phyloP scores from a whole-genome alignment of 352 stramenopile genomes.

The Halophytophthora batemanensis region DNA sequence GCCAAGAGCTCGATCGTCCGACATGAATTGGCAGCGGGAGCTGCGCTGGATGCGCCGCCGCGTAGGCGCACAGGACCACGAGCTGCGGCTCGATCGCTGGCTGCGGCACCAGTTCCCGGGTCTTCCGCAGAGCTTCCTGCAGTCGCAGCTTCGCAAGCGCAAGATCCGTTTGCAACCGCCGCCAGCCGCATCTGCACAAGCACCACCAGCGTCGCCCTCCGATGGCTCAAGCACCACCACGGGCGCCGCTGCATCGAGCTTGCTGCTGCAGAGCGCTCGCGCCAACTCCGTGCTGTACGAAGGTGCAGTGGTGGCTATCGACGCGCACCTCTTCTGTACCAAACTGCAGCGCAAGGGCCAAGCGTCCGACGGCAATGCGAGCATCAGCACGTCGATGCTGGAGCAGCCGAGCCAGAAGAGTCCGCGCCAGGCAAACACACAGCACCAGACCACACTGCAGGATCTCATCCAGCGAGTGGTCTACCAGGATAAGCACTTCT shows the following conservation, averaged over 20 bases:
- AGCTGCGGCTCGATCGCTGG: constrained; percentile 71
- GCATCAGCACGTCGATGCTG: too few species aligned
- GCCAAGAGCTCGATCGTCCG: not conserved
- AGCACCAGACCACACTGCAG: constrained; percentile 10
- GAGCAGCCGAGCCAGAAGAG: not conserved
- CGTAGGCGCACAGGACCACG: constrained; percentile 40
- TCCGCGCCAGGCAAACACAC: too few species aligned
- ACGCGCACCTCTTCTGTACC: constrained; percentile 40
- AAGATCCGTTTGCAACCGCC: constrained; percentile 49
- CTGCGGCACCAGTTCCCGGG: constrained; percentile 48
- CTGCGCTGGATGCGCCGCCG: constrained; percentile 52
- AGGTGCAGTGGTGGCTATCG: constrained; percentile 48
- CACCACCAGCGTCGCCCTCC: not conserved
- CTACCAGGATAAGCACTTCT: constrained; percentile 52
- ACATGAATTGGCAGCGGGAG: constrained; percentile 30
- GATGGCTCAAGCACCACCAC: not conserved
- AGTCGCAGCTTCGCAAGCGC: constrained; percentile 61
- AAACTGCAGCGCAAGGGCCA: constrained; percentile 17
- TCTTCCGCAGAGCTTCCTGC: constrained; percentile 54
- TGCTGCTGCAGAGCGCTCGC: constrained; percentile 8
- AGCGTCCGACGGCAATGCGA: not conserved
- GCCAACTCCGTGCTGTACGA: constrained; percentile 35
- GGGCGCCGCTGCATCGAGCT: not conserved
- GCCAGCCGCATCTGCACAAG: not conserved
- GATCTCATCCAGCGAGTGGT: constrained; percentile 35